A percentile compares a stretch with the other conserved stretches of the same genome.
These are phyloP conservation scores for Metarhizium brunneum DNA, from an alignment of 2,329 filamentous ascomycete species.

Conservation along the genomic window DNA sequence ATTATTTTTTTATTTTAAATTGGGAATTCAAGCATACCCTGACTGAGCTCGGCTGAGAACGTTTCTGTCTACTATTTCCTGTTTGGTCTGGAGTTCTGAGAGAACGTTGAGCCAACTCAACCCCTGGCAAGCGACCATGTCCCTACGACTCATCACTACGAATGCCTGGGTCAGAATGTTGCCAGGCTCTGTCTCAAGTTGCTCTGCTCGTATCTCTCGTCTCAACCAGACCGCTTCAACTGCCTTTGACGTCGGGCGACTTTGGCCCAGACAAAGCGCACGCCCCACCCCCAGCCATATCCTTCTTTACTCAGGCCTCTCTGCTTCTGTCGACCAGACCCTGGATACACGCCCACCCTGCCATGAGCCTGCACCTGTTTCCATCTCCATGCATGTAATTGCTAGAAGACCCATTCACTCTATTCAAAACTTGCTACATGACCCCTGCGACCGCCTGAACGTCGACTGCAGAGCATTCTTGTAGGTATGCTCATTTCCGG, in stretches of 20 bases:
- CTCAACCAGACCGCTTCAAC: neutral
- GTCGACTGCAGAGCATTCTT: neutral
- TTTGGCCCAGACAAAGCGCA: neutral
- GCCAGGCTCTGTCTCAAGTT: constrained; percentile 3
- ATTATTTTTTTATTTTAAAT: too few species aligned
- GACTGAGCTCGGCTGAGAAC: neutral
- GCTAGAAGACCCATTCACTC: neutral
- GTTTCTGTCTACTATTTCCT: neutral
- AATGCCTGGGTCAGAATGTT: neutral
- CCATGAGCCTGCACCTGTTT: neutral
- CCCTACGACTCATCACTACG: neutral
- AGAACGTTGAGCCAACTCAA: neutral
- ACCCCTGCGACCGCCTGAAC: neutral
- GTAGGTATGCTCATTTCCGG: neutral
- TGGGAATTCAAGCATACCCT: neutral
- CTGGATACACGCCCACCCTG: neutral
- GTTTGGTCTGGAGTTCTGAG: neutral
- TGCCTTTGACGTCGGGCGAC: neutral
- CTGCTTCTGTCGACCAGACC: neutral
- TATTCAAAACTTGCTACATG: neutral
- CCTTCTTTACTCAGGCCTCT: neutral
- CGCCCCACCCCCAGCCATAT: neutral
- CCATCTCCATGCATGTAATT: neutral
- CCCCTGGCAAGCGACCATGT: neutral
- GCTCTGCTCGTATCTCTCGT: constrained; percentile 1